Evolutionary conservation across 768 basidiomycete genomes (phyloP).

Genomic region (Tephrocybe sp.): DNA sequence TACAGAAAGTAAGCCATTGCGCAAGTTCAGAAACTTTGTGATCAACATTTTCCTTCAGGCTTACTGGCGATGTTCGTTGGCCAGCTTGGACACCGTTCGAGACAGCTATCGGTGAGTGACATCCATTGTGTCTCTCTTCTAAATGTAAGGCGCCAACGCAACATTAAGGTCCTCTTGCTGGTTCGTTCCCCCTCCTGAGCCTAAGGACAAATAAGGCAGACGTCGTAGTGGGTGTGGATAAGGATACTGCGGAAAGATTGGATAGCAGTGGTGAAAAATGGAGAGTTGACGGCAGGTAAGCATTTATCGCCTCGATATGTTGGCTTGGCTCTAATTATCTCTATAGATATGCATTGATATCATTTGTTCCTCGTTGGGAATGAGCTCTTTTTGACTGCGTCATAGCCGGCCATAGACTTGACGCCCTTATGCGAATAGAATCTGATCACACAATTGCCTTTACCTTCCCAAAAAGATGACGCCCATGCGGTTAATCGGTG

Average conservation of each 20-base stretch:
- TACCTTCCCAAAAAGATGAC: no score
- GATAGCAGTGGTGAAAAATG: slow-evolving; percentile 68
- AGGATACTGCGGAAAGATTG: slow-evolving; percentile 64
- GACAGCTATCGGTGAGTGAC: slow-evolving; percentile 59
- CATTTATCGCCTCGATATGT: background rate
- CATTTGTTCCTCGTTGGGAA: slow-evolving; percentile 13
- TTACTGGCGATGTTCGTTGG: slow-evolving; percentile 90
- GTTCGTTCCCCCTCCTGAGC: slow-evolving; percentile 78
- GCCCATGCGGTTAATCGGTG: no score
- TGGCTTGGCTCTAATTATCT: background rate
- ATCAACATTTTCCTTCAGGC: slow-evolving; percentile 37
- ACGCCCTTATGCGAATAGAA: background rate
- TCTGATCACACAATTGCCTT: no score
- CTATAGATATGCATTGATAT: slow-evolving; percentile 41
- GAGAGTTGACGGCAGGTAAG: slow-evolving; percentile 79
- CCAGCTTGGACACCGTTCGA: slow-evolving; percentile 75
- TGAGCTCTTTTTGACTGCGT: background rate
- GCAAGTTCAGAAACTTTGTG: background rate
- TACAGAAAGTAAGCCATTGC: slow-evolving; percentile 72
- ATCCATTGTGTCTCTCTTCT: background rate
- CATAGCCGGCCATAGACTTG: no score
- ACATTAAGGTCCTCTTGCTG: slow-evolving; percentile 62
- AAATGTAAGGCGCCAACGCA: background rate
- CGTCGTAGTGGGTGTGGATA: slow-evolving; percentile 79
- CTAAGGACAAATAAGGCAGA: slow-evolving; percentile 95